A percentile compares a stretch with the other conserved stretches of the same genome.
These are phyloP conservation scores for Trypanosomatidae sp. DNA, from an alignment of 208 protist genomes.

Conservation along the genomic window DNA sequence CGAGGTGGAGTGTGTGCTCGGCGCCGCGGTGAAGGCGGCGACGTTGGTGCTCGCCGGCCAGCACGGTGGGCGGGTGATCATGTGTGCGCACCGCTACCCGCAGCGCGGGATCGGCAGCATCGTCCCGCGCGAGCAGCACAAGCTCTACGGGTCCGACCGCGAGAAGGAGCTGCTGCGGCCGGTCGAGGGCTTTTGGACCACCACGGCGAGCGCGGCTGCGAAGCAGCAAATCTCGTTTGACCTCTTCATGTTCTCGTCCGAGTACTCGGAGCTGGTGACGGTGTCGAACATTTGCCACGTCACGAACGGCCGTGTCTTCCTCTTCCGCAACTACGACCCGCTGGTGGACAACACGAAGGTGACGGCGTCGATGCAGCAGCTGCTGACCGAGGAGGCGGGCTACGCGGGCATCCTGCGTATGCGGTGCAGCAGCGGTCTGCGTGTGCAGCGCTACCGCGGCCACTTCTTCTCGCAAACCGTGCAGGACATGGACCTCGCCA, in stretches of 20 bases:
- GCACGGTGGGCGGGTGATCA: conserved; percentile 76
- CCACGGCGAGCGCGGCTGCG: conserved; percentile 62
- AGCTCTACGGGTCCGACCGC: conserved; percentile 78
- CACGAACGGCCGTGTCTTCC: conserved; percentile 71
- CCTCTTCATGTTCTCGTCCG: conserved; percentile 78
- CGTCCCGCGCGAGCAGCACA: conserved; percentile 77
- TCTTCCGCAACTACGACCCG: conserved; percentile 81
- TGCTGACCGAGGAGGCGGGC: conserved; percentile 76
- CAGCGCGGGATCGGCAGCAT: conserved; percentile 67
- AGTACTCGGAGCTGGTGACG: conserved; percentile 88
- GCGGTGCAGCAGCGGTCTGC: conserved; percentile 82
- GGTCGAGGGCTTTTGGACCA: conserved; percentile 81
- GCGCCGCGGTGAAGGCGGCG: conserved; percentile 78
- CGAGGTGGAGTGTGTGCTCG: conserved; percentile 68
- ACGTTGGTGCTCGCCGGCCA: conserved; percentile 80
- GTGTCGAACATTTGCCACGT: conserved; percentile 79
- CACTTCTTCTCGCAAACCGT: conserved; percentile 81
- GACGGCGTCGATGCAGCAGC: conserved; percentile 47
- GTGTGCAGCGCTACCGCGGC: conserved; percentile 83
- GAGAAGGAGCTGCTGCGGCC: conserved; percentile 88
- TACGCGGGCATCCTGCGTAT: conserved; percentile 92
- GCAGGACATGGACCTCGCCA: conserved; percentile 92
- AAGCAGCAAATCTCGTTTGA: conserved; percentile 89
- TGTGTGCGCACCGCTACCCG: conserved; percentile 54
- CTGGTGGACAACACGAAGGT: conserved; percentile 70